A percentile compares a stretch with the other conserved stretches of the same genome.
Evolutionary conservation across 495 filamentous ascomycete species (phyloP).

Genomic region (Tetracladium setigerum): DNA sequence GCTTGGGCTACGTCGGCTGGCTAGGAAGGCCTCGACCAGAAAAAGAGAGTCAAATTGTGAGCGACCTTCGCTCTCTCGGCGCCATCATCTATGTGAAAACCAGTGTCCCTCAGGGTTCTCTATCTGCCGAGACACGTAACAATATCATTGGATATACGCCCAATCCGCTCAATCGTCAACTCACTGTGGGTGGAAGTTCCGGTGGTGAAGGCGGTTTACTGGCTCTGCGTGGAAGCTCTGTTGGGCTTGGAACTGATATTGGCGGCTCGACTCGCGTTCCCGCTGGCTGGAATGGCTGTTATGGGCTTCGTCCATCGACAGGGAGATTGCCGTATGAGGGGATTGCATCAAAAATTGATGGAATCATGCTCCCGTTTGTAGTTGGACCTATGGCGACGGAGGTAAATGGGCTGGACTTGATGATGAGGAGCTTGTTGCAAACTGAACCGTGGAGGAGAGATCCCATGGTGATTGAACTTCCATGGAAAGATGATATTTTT

Average conservation of each 20-base stretch:
- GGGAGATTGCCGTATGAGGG: conserved; percentile 46
- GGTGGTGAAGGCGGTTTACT: conserved; percentile 53
- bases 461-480: conserved; percentile 51
- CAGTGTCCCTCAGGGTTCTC: conserved; percentile 28
- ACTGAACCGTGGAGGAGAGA: conserved; percentile 59
- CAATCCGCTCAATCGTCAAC: conserved; percentile 42
- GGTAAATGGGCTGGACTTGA: conserved; percentile 38
- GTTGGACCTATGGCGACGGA: conserved; percentile 41
- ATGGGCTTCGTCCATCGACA: conserved; percentile 47
- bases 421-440: conserved; percentile 46
- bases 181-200: conserved; percentile 52
- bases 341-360: conserved; percentile 24
- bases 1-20: conserved; percentile 28
- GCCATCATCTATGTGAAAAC: conserved; percentile 53
- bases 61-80: conserved; percentile 41
- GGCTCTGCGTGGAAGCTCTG: conserved; percentile 45
- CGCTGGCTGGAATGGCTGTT: conserved; percentile 50
- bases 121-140: conserved; percentile 24
- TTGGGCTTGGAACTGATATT: conserved; percentile 55
- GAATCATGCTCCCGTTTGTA: conserved; percentile 32
- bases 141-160: conserved; percentile 32
- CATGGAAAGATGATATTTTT: conserved; percentile 46
- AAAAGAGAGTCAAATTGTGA: conserved; percentile 21
- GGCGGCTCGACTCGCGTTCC: conserved; percentile 53
- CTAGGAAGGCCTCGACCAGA: conserved; percentile 28